Percentiles rank a stretch among this genome's conserved stretches.
Evolutionary conservation across 495 filamentous ascomycete species (phyloP).

Genomic region (Talaromyces thailandensis): DNA sequence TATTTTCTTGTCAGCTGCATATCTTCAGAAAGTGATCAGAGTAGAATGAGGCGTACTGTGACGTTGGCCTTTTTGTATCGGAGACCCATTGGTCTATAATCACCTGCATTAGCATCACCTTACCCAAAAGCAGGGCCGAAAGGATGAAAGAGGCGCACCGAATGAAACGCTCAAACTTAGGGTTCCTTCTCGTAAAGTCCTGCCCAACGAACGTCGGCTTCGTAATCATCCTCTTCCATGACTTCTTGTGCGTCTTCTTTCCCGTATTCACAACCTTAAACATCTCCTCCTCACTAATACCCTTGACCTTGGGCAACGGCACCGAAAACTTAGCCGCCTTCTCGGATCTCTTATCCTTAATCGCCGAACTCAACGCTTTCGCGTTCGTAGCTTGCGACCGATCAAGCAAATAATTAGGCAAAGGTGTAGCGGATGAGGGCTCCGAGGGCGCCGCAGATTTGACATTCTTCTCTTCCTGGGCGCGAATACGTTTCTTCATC

Average conservation of each 20-base stretch:
- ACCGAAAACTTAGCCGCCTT: slow-evolving; percentile 96
- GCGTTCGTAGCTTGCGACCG: slow-evolving; percentile 76
- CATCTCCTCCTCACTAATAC: slow-evolving; percentile 95
- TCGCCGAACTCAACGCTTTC: slow-evolving; percentile 75
- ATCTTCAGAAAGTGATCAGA: background rate
- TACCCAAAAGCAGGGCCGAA: slow-evolving; percentile 31
- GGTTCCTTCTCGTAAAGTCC: slow-evolving; percentile 85
- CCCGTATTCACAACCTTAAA: slow-evolving; percentile 97
- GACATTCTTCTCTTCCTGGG: slow-evolving; percentile 90
- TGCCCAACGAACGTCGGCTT: slow-evolving; percentile 83
- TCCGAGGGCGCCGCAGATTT: slow-evolving; percentile 74
- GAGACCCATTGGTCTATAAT: slow-evolving; percentile 58
- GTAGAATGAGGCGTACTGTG: slow-evolving; percentile 36
- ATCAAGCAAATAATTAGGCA: slow-evolving; percentile 87
- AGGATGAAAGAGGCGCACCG: slow-evolving; percentile 18
- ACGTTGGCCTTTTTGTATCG: slow-evolving; percentile 94
- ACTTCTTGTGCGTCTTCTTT: slow-evolving; percentile 67
- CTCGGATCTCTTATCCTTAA: slow-evolving; percentile 83
- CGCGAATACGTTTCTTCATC: slow-evolving; percentile 93
- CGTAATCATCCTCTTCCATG: slow-evolving; percentile 95
- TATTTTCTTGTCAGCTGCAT: background rate
- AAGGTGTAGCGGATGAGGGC: slow-evolving; percentile 55
- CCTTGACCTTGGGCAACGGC: slow-evolving; percentile 86
- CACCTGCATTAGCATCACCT: slow-evolving; percentile 49
- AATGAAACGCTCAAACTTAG: slow-evolving; percentile 91